phyloP scores from a whole-genome alignment of 164 flowering plant species.

The Hamamelis virginiana region DNA sequence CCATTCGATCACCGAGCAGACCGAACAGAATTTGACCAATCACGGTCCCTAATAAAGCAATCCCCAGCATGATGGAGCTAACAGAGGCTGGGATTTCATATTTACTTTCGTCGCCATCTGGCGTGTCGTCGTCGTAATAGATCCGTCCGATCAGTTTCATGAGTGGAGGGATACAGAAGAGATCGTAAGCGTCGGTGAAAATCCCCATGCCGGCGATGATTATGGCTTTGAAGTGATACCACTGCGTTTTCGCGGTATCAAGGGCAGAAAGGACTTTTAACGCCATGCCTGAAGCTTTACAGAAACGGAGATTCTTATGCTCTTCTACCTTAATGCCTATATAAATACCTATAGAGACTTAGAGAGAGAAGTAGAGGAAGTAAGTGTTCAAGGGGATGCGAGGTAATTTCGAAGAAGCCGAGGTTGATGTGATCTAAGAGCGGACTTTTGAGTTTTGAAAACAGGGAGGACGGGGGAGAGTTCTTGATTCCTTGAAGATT shows the following conservation, averaged over 20 bases:
- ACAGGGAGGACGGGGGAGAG: no score
- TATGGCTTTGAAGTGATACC: conserved; percentile 68
- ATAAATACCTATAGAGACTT: no score
- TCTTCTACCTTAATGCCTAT: no score
- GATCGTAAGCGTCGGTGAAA: conserved; percentile 66
- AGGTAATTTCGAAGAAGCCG: no score
- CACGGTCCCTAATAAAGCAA: conserved; percentile 48
- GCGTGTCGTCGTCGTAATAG: conserved; percentile 35
- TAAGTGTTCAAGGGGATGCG: no score
- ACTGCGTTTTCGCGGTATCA: conserved; percentile 54
- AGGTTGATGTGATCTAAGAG: no score
- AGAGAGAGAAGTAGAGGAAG: no score
- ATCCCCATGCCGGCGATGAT: conserved; percentile 73
- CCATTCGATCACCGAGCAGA: conserved; percentile 43
- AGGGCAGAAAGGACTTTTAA: conserved; percentile 49
- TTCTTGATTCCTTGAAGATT: no score
- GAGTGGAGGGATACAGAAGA: conserved; percentile 58
- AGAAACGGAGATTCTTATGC: no score
- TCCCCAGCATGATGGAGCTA: conserved; percentile 23
- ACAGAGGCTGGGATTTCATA: conserved; percentile 21
- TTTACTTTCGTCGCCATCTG: background rate
- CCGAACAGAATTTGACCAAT: conserved; percentile 52
- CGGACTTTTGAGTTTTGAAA: no score
- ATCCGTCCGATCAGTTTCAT: conserved; percentile 43
- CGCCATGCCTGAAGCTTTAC: conserved; percentile 30